Base-by-base conservation (phyloP, 495 filamentous ascomycete species). In the Letharia columbiana region DNA sequence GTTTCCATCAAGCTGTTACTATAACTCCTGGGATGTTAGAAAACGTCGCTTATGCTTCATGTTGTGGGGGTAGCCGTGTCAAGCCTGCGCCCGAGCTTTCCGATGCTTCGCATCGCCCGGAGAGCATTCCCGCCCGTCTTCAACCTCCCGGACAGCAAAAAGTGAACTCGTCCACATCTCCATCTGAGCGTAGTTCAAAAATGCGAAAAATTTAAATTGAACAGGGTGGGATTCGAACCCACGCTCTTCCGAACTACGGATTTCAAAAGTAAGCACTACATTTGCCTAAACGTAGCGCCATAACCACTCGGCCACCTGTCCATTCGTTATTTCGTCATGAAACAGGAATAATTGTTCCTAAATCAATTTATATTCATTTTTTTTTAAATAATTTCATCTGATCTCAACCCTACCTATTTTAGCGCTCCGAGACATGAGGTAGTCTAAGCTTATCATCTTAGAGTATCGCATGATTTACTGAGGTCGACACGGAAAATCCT, bases 221-320 rank as follows among this genome's bases (percentile, higher is more conserved):
- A 72, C 76, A 80, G 77, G 74, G 78, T 82, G 78, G 79, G 79
- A 80, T 79, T 82, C 76, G 78, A 81, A 81, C 80, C 80, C 80
- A 81, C 78, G 80, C 79, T 78, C 72, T 73, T 74, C 75, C 72
- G 72, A 72, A 76, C 71, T 68, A 73, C 71, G 71, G 52, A 63
- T 45, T 40, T 59, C 37, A 31, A 56, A 44, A 44, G 60, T n/a
- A 50, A 67, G 56, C 63, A 59, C 52, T 69, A 65, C 60, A 60
- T 59, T 65, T 61, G 50, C 71, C 71, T 72, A 72, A 72, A 72
- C 71, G 66, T 67, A 68, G 66, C 71, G 71, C 71, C 71, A 67
- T 72, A 72, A 72, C 71, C 71, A 72, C 71, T 70, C 68, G 68
- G 68, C 66, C 66, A 70, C 65, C 65, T 66, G 50, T 62, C 70